A percentile compares a stretch with the other conserved stretches of the same genome.
Conservation (phyloP, 2,329 filamentous ascomycete species). For the Cordyceps cateniannulata region DNA sequence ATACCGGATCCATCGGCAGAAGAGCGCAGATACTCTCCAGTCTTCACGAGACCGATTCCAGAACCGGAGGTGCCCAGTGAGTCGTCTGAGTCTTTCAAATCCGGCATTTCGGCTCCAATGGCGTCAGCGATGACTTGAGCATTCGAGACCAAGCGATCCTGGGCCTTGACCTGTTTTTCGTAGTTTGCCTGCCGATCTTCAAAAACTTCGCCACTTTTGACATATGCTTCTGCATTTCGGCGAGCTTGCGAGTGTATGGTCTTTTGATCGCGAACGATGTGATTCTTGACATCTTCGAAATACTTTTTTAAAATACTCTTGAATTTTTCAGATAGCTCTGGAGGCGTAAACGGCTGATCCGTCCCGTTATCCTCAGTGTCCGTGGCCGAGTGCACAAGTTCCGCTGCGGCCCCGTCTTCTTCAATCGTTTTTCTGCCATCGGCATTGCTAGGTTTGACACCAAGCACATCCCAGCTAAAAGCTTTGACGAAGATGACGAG, state of each 20-base stretch:
- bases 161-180: constrained; percentile 85
- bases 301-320: constrained; percentile 79
- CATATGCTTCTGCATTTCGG: constrained; percentile 95
- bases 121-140: constrained; percentile 87
- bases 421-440: constrained; percentile 81
- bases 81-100: constrained; percentile 77
- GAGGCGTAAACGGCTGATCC: constrained; percentile 67
- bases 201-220: constrained; percentile 97
- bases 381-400: neutral
- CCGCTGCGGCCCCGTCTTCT: constrained; percentile 32
- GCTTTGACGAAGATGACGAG: constrained; percentile 94
- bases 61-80: constrained; percentile 59
- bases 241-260: constrained; percentile 79
- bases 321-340: constrained; percentile 79
- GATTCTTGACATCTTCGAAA: constrained; percentile 85
- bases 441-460: constrained; percentile 62
- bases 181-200: constrained; percentile 95
- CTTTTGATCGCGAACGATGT: constrained; percentile 87
- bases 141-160: constrained; percentile 85
- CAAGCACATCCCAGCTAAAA: constrained; percentile 92
- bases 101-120: constrained; percentile 87
- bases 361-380: constrained; percentile 37
- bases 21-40: constrained; percentile 84
- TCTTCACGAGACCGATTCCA: constrained; percentile 87
- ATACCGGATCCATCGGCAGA: constrained; percentile 89